Conservation (phyloP, 805 yeast genomes). For the Millerozyma miso region DNA sequence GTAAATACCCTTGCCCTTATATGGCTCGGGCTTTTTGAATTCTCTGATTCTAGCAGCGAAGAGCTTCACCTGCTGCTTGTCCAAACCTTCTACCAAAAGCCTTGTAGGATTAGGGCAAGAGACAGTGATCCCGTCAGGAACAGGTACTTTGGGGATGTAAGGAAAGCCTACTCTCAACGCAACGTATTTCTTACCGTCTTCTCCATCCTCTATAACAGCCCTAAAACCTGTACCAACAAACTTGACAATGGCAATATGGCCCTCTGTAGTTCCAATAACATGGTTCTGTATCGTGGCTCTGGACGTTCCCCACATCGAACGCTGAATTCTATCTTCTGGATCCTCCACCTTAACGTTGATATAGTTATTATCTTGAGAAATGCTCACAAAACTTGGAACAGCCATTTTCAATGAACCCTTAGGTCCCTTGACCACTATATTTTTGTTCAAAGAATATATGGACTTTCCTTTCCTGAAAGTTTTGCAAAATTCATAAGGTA, state of each 20-base stretch:
- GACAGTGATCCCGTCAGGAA: constrained; percentile 76
- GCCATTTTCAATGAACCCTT: constrained; percentile 61
- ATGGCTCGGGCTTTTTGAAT: constrained; percentile 95
- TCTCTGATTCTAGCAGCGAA: constrained; percentile 87
- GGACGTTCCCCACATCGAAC: constrained; percentile 93
- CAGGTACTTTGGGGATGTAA: constrained; percentile 64
- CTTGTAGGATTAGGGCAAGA: constrained; percentile 82
- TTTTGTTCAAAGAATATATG: constrained; percentile 52
- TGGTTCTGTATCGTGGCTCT: constrained; percentile 75
- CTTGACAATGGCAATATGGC: constrained; percentile 81
- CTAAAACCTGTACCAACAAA: constrained; percentile 98
- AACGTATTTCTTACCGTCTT: constrained; percentile 47
- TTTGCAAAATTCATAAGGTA: constrained; percentile 52
- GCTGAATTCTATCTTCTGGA: constrained; percentile 59
- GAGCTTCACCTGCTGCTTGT: constrained; percentile 80
- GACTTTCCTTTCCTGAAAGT: constrained; percentile 64
- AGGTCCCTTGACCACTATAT: constrained; percentile 69
- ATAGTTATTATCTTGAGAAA: constrained; percentile 36
- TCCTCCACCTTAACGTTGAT: constrained; percentile 56
- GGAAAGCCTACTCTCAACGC: constrained; percentile 86
- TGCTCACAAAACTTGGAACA: constrained; percentile 66
- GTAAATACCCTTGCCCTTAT: constrained; percentile 96
- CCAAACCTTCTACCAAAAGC: constrained; percentile 77
- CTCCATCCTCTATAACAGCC: constrained; percentile 63
- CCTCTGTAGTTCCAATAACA: constrained; percentile 86